Percentiles rank a stretch among this genome's conserved stretches.
Evolutionary conservation across 202 grass and related monocot genomes (phyloP).

Genomic region (Panicum hallii): DNA sequence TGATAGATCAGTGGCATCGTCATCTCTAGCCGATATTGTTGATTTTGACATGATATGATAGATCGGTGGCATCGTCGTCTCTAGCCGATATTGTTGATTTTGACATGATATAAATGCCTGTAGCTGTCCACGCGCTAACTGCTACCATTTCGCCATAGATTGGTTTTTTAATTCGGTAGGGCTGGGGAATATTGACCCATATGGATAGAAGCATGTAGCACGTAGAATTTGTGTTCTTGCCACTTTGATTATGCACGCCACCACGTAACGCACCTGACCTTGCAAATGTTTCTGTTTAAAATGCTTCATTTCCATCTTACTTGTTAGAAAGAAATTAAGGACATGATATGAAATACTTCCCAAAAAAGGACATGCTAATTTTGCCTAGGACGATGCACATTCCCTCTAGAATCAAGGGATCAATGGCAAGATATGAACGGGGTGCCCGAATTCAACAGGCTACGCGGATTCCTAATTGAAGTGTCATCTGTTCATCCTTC

Average conservation of each 20-base stretch:
- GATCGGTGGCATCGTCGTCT: background rate
- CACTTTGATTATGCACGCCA: no score
- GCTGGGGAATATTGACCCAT: no score
- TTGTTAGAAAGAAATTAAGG: no score
- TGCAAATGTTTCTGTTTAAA: no score
- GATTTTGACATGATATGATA: background rate
- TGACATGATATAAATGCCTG: background rate
- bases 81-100: constrained; percentile 12
- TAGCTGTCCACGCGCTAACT: background rate
- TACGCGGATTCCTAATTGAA: background rate
- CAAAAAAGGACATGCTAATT: no score
- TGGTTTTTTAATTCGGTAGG: background rate
- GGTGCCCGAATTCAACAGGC: no score
- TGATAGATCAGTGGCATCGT: background rate
- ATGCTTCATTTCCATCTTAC: no score
- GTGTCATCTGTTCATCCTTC: background rate
- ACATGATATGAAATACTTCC: no score
- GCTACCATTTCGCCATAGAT: background rate
- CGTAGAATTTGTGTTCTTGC: no score
- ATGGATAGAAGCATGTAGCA: background rate
- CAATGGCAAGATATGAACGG: background rate
- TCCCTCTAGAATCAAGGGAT: background rate
- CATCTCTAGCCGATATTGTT: background rate
- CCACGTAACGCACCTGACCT: no score
- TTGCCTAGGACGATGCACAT: background rate